These are phyloP conservation scores for Orychophragmus violaceus DNA, from an alignment of 345 rosid genomes.

Conservation along the genomic window DNA sequence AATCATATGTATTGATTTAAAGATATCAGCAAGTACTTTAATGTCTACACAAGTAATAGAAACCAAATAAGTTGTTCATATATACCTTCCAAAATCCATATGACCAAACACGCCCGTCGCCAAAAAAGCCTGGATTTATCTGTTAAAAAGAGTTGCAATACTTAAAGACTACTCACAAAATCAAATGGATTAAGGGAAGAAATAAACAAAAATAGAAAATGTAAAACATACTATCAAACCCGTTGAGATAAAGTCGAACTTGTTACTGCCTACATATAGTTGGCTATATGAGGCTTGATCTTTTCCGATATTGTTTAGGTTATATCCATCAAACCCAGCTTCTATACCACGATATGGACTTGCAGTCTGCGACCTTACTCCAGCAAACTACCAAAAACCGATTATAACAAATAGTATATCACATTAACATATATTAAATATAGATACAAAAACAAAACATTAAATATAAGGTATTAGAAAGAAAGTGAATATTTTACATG, in stretches of 20 bases:
- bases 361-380: neutral
- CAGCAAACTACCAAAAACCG: neutral
- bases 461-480: neutral
- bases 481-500: neutral
- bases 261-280: neutral
- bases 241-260: neutral
- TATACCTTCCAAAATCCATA: neutral
- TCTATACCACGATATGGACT: slow-evolving; percentile 3
- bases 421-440: neutral
- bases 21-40: neutral
- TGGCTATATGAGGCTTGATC: slow-evolving; percentile 11
- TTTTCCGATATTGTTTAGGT: neutral
- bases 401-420: neutral
- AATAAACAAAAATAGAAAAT: neutral
- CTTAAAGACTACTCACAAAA: neutral
- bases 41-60: neutral
- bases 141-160: neutral
- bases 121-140: neutral
- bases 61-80: neutral
- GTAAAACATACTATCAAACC: neutral
- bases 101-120: neutral
- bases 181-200: neutral
- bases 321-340: neutral
- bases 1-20: neutral
- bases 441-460: neutral